Evolutionary conservation across 2,329 filamentous ascomycete genomes (phyloP), one percentile per base, ranked within the genome.

Genomic region (Pseudogymnoascus sp.): DNA sequence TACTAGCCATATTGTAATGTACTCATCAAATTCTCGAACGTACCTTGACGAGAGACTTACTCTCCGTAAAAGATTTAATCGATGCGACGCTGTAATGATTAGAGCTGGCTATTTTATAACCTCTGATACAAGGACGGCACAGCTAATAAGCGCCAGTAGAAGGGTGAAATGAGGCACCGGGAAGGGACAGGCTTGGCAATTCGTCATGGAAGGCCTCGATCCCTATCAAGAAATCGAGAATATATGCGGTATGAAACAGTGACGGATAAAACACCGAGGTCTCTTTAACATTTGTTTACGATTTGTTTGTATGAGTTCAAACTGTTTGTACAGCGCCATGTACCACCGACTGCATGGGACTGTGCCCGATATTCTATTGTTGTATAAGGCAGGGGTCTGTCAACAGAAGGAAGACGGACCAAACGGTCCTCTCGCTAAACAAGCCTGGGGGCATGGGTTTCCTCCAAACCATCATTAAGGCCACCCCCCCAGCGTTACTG

Each of bases 341-440:
- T 56, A 56, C 46, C n/a, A 34, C 49, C 14, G 28, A 21, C 49
- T 56, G 49, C 49, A 56, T 36, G 49, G 49, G 49, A 14, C 49
- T 56, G 49, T 56, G 49, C 28, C 34, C 28, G 12, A 18, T 21
- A 56, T 21, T 56, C 49, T 56, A 21, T 56, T 56, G 49, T 34
- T 56, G 49, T 56, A 56, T 34, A n/a, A 21, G 25, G 49, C 49
- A 56, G 49, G 49, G 49, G 49, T 56, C n/a, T 4, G 49, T 36
- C 49, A 56, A 56, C 49, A 56, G 49, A 56, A 56, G 25, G 28
- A 34, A 18, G 49, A 56, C 49, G 49, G 49, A 34, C 49, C n/a
- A 56, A 56, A 56, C 16, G 49, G 49, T 56, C 25, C 49, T 56
- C 49, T 56, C 49, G 49, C 49, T 56, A 56, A 56, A 56, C 49